Evolutionary conservation across 2,329 filamentous ascomycete species (phyloP), one percentile per base, ranked within the genome.

Genomic region (Alternaria dauci): DNA sequence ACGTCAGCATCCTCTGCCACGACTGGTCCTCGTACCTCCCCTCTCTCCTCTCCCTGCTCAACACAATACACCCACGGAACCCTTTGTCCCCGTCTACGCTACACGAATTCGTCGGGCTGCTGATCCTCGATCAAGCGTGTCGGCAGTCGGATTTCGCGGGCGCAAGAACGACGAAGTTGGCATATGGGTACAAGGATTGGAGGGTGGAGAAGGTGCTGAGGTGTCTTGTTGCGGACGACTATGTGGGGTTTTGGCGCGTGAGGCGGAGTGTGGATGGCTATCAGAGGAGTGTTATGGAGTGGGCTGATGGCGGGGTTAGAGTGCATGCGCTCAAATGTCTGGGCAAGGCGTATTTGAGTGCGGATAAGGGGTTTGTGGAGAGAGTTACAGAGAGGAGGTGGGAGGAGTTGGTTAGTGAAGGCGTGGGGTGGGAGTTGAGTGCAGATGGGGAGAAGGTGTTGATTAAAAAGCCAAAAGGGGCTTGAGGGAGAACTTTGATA

Each of bases 21-120:
- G 90, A 96, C 69, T 91, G 90, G 69, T 92, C 96, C 69, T 93
- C 93, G 1, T 99, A 98, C 77, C 90, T 94, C 65, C 93, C 94
- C 0, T 93, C 94, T 1, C 87, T 98, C 23, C 85, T 91, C 39
- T 88, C 96, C 70, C 85, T 97, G 2, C 83, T 99, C 12, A 85
- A 88, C 44, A 80, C 81, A 8, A 88, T 98, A 62, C 91, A 96
- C 70, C 82, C 85, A 0, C 78, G 83, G 2, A 86, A 89, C 51
- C 89, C 89, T 4, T 86, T 98, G 20, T 88, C 90, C 0, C 81
- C 84, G 2, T 83, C 90, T 6, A 93, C 97, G 73, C 80, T 93
- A 4, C 87, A 89, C 50, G 95, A 98, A 71, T 90, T 96, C 52
- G 87, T 89, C 2, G 87, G 88, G 32, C 96, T 97, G 72, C 84